Evolutionary conservation across 352 stramenopile species (phyloP).

Genomic region (Pythium phragmitis): DNA sequence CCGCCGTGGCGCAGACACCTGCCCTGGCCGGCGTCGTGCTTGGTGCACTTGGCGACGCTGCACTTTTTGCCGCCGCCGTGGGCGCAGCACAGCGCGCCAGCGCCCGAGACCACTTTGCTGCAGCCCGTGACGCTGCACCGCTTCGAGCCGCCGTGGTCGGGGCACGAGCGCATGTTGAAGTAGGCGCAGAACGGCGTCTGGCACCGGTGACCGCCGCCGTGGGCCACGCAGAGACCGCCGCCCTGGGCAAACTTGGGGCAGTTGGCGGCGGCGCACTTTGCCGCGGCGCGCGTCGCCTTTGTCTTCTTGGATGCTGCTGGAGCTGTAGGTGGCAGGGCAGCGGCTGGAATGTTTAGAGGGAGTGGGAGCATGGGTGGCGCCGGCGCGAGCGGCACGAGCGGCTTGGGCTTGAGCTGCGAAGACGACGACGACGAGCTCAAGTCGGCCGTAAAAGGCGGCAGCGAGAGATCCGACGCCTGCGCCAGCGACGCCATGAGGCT

Average conservation of each 20-base stretch:
- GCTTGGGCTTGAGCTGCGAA: background rate
- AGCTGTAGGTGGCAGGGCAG: background rate
- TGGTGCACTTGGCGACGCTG: constrained; percentile 65
- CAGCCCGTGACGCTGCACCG: constrained; percentile 55
- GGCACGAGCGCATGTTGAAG: constrained; percentile 71
- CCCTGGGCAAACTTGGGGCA: constrained; percentile 66
- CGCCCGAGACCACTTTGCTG: constrained; percentile 48
- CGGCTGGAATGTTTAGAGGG: background rate
- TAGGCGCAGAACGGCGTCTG: constrained; percentile 70
- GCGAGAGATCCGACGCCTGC: background rate
- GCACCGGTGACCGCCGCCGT: constrained; percentile 70
- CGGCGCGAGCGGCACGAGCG: constrained; percentile 8
- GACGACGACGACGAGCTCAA: background rate
- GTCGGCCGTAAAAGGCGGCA: background rate
- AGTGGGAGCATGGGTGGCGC: background rate
- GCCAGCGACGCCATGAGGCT: constrained; percentile 19
- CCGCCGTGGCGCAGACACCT: constrained; percentile 71
- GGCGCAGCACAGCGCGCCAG: constrained; percentile 52
- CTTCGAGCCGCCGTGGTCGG: constrained; percentile 71
- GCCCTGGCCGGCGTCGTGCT: constrained; percentile 67
- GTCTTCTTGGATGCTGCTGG: background rate
- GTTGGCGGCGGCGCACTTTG: constrained; percentile 43
- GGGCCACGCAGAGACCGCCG: constrained; percentile 60
- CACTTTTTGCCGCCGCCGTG: constrained; percentile 75
- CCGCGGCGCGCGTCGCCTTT: background rate